Percentiles rank a stretch among this genome's conserved stretches.
phyloP scores from a whole-genome alignment of 164 flowering plant genomes.

The Protea cynaroides region DNA sequence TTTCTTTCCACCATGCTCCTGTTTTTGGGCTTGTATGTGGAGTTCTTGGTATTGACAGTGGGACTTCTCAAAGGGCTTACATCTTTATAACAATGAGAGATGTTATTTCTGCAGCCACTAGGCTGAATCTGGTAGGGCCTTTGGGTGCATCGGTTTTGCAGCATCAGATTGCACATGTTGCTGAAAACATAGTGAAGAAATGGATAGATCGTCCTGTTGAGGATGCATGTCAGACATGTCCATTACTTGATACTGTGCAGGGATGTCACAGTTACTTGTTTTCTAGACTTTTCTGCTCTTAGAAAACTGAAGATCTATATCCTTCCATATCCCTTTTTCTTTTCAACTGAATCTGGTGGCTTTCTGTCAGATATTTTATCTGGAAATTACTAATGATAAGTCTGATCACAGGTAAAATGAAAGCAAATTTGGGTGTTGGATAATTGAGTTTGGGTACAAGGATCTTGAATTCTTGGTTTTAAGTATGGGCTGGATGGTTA shows the following conservation, averaged over 20 bases:
- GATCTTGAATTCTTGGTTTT: too few relatives aligned
- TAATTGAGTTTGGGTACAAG: too few relatives aligned
- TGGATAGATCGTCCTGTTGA: slow-evolving; percentile 67
- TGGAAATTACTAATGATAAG: background rate
- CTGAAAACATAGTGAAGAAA: slow-evolving; percentile 57
- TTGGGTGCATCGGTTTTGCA: slow-evolving; percentile 79
- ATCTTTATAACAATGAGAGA: slow-evolving; percentile 92
- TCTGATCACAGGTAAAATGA: too few relatives aligned
- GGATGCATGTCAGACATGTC: slow-evolving; percentile 83
- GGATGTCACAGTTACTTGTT: slow-evolving; percentile 89
- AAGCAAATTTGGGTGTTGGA: too few relatives aligned
- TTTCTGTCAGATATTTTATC: background rate
- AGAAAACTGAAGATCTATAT: slow-evolving; percentile 12
- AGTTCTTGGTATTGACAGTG: slow-evolving; percentile 57
- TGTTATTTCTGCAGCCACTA: slow-evolving; percentile 84
- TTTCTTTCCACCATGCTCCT: slow-evolving; percentile 84
- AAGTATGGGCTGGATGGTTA: too few relatives aligned
- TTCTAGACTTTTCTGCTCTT: slow-evolving; percentile 83
- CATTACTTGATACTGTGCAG: slow-evolving; percentile 78
- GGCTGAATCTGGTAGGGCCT: slow-evolving; percentile 90
- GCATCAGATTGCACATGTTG: slow-evolving; percentile 63
- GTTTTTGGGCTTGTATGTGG: slow-evolving; percentile 84
- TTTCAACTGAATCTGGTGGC: background rate
- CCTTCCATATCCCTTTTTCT: too few relatives aligned
- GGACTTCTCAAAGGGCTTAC: slow-evolving; percentile 66